Conservation (phyloP, 257 asterid genomes). For the Paulownia fortunei region DNA sequence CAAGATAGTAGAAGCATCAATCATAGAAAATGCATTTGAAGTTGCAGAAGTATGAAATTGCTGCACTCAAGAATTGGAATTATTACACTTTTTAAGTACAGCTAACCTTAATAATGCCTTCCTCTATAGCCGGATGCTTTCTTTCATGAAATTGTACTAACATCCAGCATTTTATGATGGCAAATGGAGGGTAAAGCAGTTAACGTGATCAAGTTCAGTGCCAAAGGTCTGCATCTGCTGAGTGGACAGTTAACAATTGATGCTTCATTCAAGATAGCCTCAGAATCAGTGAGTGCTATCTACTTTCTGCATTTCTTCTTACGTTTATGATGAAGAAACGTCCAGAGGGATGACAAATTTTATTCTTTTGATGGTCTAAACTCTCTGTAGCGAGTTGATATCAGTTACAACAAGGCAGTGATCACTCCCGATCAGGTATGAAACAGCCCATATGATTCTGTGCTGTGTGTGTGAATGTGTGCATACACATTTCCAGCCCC, state of each 20-base stretch:
- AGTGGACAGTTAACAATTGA: constrained; percentile 75
- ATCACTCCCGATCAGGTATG: constrained; percentile 87
- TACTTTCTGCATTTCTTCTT: constrained; percentile 8
- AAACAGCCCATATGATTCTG: background rate
- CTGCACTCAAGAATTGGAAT: background rate
- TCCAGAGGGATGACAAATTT: background rate
- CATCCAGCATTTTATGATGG: constrained; percentile 41
- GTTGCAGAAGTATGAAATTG: background rate
- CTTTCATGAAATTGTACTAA: constrained; percentile 33
- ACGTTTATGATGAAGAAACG: background rate
- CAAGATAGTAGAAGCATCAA: background rate
- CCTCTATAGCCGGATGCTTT: background rate
- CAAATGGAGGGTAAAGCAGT: constrained; percentile 91
- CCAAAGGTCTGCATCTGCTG: constrained; percentile 77
- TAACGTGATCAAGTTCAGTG: constrained; percentile 78
- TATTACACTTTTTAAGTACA: background rate
- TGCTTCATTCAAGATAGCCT: constrained; percentile 74
- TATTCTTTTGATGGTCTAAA: background rate
- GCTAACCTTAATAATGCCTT: background rate
- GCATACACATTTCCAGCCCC: background rate
- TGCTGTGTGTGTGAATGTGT: background rate
- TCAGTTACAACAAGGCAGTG: constrained; percentile 58
- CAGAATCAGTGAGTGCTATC: constrained; percentile 63
- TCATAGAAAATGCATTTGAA: background rate
- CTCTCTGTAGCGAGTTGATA: constrained; percentile 74